Conservation (phyloP, 2,329 filamentous ascomycete genomes). For the Hortaea sp. region DNA sequence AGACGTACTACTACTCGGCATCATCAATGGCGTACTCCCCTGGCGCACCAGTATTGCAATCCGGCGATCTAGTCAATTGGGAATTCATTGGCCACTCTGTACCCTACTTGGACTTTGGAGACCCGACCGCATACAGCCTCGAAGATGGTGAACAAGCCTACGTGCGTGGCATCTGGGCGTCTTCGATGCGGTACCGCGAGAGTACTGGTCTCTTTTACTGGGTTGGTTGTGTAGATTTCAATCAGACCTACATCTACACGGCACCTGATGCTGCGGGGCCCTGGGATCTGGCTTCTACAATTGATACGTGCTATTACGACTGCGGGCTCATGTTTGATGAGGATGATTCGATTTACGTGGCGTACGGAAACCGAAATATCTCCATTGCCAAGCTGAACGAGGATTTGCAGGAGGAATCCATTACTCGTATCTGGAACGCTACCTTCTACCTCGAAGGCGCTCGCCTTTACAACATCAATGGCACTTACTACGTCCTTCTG, state of each 20-base stretch:
- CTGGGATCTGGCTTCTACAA: slow-evolving; percentile 31
- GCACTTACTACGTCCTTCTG: slow-evolving; percentile 46
- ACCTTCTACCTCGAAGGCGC: slow-evolving; percentile 38
- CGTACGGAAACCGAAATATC: slow-evolving; percentile 42
- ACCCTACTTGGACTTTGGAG: too few relatives aligned
- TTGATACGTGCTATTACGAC: slow-evolving; percentile 47
- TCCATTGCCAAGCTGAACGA: slow-evolving; percentile 41
- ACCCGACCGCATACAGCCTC: too few relatives aligned
- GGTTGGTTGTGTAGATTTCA: slow-evolving; percentile 46
- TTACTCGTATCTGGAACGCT: slow-evolving; percentile 31
- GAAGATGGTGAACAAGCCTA: too few relatives aligned
- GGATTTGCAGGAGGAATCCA: slow-evolving; percentile 37
- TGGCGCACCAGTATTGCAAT: slow-evolving; percentile 46
- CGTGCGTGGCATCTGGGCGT: too few relatives aligned
- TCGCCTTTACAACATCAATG: slow-evolving; percentile 49
- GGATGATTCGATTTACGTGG: slow-evolving; percentile 50
- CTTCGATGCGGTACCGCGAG: too few relatives aligned
- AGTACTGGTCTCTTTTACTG: slow-evolving; percentile 33
- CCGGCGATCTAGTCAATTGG: slow-evolving; percentile 46
- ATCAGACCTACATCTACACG: slow-evolving; percentile 46
- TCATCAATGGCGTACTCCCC: slow-evolving; percentile 49
- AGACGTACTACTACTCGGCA: slow-evolving; percentile 45
- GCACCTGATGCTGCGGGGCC: slow-evolving; percentile 32
- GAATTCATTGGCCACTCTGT: slow-evolving; percentile 17
- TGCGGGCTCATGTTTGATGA: slow-evolving; percentile 49